Conservation (phyloP, 1,139 yeast species). For the Kodamaea arcana region DNA sequence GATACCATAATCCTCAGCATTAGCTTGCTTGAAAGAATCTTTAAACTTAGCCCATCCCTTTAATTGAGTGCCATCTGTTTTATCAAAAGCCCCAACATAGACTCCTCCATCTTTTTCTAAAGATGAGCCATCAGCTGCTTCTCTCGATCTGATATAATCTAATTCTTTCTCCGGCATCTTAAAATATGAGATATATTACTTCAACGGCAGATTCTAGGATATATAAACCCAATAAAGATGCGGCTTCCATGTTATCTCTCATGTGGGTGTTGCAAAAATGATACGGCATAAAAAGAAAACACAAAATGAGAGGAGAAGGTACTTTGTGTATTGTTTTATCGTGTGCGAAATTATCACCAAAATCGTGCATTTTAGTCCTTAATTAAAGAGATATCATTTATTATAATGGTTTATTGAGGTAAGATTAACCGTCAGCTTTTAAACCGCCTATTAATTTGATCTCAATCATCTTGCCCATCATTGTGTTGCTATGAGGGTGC, state of each 20-base stretch:
- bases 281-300: not conserved
- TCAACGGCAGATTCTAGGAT: not conserved
- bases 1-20: conserved; percentile 45
- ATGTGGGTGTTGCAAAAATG: not conserved
- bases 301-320: not conserved
- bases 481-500: too few relatives aligned
- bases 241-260: not conserved
- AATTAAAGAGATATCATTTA: too few relatives aligned
- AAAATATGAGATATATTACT: not conserved
- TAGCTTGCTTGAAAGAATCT: conserved; percentile 57
- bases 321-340: too few relatives aligned
- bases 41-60: conserved; percentile 41
- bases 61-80: conserved; percentile 22
- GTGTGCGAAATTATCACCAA: too few relatives aligned
- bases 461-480: too few relatives aligned
- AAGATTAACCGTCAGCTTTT: too few relatives aligned
- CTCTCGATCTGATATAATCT: conserved; percentile 37
- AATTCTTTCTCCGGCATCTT: conserved; percentile 43
- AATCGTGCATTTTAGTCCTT: too few relatives aligned
- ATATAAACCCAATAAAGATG: not conserved
- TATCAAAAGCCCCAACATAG: conserved; percentile 38
- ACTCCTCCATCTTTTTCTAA: conserved; percentile 41
- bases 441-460: too few relatives aligned
- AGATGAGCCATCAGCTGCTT: conserved; percentile 30
- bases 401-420: too few relatives aligned